These are phyloP conservation scores for Prunus yedoensis DNA, from an alignment of 331 rosid species.

Conservation along the genomic window DNA sequence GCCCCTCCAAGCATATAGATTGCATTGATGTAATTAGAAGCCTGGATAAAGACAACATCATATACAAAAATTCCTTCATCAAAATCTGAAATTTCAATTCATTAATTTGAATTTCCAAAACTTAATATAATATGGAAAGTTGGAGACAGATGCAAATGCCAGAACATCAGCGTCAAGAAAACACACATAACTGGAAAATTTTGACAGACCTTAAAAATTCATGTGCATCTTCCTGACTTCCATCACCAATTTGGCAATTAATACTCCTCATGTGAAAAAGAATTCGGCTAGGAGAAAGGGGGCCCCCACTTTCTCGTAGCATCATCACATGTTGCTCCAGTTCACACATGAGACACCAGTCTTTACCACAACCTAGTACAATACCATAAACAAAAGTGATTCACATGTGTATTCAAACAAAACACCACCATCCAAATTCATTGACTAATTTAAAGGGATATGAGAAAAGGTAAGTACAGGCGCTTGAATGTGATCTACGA, in stretches of 20 bases:
- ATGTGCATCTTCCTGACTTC: slow-evolving; percentile 91
- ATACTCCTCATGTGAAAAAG: slow-evolving; percentile 78
- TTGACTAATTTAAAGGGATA: not conserved
- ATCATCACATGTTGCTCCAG: slow-evolving; percentile 69
- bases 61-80: not conserved
- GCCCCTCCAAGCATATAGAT: slow-evolving; percentile 81
- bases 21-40: slow-evolving; percentile 88
- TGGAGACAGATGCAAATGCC: slow-evolving; percentile 10
- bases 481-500: slow-evolving; percentile 64
- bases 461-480: slow-evolving; percentile 48
- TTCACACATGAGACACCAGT: slow-evolving; percentile 92
- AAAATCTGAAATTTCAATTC: not conserved
- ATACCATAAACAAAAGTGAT: slow-evolving; percentile 14
- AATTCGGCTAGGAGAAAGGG: slow-evolving; percentile 75
- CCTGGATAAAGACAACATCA: slow-evolving; percentile 45
- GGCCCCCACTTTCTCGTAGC: slow-evolving; percentile 65
- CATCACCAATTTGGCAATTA: slow-evolving; percentile 78
- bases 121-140: not conserved
- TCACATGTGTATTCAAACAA: slow-evolving; percentile 16
- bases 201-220: slow-evolving; percentile 68
- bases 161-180: slow-evolving; percentile 8
- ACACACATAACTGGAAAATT: slow-evolving; percentile 8
- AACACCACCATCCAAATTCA: slow-evolving; percentile 8
- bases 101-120: not conserved
- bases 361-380: slow-evolving; percentile 64